These are phyloP conservation scores for Leccinum variabile DNA, from an alignment of 1,284 basidiomycete genomes.

Conservation along the genomic window DNA sequence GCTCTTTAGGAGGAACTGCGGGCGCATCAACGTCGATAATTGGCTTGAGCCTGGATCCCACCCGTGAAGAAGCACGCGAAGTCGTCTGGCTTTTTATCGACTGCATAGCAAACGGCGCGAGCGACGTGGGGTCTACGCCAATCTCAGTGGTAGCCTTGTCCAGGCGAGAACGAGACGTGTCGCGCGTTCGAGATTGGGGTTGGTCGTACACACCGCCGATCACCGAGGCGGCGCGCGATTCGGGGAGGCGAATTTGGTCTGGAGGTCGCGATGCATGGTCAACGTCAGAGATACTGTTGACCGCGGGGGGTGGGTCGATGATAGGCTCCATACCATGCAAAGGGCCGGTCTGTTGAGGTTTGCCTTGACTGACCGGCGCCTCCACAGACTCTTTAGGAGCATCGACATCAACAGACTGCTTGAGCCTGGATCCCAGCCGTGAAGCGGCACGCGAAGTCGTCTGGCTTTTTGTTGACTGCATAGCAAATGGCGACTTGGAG, in stretches of 20 bases:
- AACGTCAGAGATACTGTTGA: conserved; percentile 15
- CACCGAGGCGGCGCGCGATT: conserved; percentile 33
- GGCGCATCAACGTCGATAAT: not conserved
- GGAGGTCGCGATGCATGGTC: conserved; percentile 16
- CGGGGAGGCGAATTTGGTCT: conserved; percentile 30
- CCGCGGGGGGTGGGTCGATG: conserved; percentile 8
- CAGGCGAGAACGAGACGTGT: conserved; percentile 10
- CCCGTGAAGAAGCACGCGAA: conserved; percentile 6
- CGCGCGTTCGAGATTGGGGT: conserved; percentile 19
- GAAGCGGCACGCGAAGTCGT: conserved; percentile 7
- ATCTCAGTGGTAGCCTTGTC: conserved; percentile 31
- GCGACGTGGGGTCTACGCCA: conserved; percentile 17
- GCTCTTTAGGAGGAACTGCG: conserved; percentile 11
- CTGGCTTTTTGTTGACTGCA: conserved; percentile 8
- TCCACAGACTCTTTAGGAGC: conserved; percentile 5
- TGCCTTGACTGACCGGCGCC: not conserved
- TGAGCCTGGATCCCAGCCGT: conserved; percentile 6
- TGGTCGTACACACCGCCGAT: conserved; percentile 31
- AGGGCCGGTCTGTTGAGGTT: conserved; percentile 8
- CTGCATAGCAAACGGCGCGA: conserved; percentile 11
- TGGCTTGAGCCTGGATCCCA: conserved; percentile 8
- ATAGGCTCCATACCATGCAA: conserved; percentile 7
- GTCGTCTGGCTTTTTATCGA: conserved; percentile 8
- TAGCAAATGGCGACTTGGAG: conserved; percentile 10
- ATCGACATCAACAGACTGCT: not conserved